Base-by-base conservation (phyloP, 768 basidiomycete genomes). In the Boletus reticuloceps region DNA sequence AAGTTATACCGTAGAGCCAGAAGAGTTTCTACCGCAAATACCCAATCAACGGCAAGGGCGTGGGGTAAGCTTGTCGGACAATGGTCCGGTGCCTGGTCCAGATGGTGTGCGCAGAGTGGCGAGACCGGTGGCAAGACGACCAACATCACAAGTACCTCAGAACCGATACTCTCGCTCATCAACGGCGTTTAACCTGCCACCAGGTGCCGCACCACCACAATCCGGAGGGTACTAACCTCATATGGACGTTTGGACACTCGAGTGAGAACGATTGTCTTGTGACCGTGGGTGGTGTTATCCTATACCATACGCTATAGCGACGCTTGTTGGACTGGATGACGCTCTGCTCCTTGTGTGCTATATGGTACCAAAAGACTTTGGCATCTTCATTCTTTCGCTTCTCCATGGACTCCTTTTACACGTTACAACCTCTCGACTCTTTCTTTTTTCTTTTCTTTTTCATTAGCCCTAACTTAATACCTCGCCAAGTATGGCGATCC, bases 51-150 rank as follows among this genome's bases (percentile, higher is more conserved):
- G 62, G 45, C 63, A 61, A 47, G 67, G 72, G 6, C 82, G 89
- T 12, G 92, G 94, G 22, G 79, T 97, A 46, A 86, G 86, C 43
- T 72, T 98, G 53, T 82, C 82, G 51, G 95, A 98, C 61, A 75
- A 82, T 63, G 95, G 95, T 14, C 92, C 91, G 38, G 89, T 94
- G 3, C 86, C 89, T 39, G 81, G 82, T 36, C 81, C 84, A 10
- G 85, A 89, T 17, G 87, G 88, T 50, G 93, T 94, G 27, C 81
- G 92, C 39, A 74, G 93, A 54, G 89, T 95, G 27, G 81, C 89
- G 45, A 76, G 90, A 63, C 83, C 80, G 45, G 65, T 75, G 10
- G 41, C 58, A 10, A 78, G 85, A 60, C 75, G 89, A 43, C 79
- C 85, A 14, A 76, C 81, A 27, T 83, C 87, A 32, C 85, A 87